Base-by-base conservation (phyloP, 495 filamentous ascomycete species). In the Tuber melanosporum region DNA sequence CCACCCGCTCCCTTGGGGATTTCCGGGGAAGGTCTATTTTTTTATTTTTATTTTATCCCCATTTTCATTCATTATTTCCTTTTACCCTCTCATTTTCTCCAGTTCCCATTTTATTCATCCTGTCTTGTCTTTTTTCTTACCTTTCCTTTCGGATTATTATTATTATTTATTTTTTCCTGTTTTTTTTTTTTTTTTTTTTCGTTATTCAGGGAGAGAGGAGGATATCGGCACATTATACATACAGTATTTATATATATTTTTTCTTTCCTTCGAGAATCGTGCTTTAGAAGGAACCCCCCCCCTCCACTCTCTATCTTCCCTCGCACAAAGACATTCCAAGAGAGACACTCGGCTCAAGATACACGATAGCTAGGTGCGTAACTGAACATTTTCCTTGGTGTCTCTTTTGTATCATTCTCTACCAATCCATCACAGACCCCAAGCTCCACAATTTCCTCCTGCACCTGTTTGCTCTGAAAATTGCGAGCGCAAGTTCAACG, bases 401-500 rank as follows among this genome's bases (percentile, higher is more conserved):
- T 36, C 26, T 66, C 26, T 66, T 26, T 66, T 36, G 32, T 66
- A 66, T 36, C 26, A 36, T 66, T 80, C 71, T 62, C 70, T 79
- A 75, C 71, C 76, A 73, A 39, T 78, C 71, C 76, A 76, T 76
- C 74, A 79, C 77, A 79, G 71, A 44, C 71, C 73, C 47, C 43
- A 62, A 74, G 71, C 77, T 79, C 57, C 26, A 32, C 57, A 66
- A 66, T 66, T 80, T 44, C 77, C 78, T 71, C 77, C 42, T 76
- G 71, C 74, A 80, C 79, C 79, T 66, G 57, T 46, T 62, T 62
- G 45, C 71, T 74, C 78, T 77, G 76, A 80, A 76, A 80, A 80
- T 80, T 76, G 78, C 77, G 78, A 80, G 77, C 71, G 77, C 71
- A 71, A 39, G 36, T 47, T 71, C 74, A 69, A 73, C 76, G 57